These are phyloP conservation scores for Sclerotinia subarctica DNA, from an alignment of 2,329 filamentous ascomycete genomes.

Conservation along the genomic window DNA sequence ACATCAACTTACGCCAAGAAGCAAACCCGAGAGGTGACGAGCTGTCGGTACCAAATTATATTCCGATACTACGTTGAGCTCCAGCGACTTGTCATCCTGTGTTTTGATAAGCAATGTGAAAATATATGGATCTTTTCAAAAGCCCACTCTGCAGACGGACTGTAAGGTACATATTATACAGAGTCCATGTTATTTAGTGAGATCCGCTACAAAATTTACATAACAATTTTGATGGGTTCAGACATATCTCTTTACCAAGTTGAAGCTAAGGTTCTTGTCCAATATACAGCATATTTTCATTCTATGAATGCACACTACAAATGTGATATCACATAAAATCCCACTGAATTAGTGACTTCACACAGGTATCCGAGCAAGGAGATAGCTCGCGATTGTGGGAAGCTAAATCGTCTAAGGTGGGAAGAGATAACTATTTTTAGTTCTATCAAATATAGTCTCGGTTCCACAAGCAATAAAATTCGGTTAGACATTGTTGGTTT, in stretches of 20 bases:
- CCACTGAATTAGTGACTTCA: background rate
- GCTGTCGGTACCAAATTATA: background rate
- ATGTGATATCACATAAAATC: background rate
- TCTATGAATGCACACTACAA: background rate
- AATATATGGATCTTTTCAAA: background rate
- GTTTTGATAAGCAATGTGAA: conserved; percentile 2
- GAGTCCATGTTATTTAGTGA: background rate
- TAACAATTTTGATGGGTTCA: background rate
- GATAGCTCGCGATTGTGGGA: background rate
- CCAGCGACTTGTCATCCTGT: background rate
- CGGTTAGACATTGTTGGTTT: background rate
- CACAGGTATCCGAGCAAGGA: background rate
- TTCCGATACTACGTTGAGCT: background rate
- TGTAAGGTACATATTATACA: background rate
- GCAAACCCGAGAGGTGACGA: background rate
- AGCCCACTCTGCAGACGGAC: background rate
- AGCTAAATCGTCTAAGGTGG: conserved; percentile 5
- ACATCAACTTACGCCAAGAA: background rate
- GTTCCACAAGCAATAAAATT: background rate
- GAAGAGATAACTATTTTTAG: conserved; percentile 8
- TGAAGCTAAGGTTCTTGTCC: too few species aligned
- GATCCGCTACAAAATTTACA: background rate
- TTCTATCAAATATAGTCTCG: background rate
- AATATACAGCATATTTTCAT: background rate
- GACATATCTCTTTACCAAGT: background rate